Base-by-base conservation (phyloP, 83 land plant species). In the Isoetes engelmannii region DNA sequence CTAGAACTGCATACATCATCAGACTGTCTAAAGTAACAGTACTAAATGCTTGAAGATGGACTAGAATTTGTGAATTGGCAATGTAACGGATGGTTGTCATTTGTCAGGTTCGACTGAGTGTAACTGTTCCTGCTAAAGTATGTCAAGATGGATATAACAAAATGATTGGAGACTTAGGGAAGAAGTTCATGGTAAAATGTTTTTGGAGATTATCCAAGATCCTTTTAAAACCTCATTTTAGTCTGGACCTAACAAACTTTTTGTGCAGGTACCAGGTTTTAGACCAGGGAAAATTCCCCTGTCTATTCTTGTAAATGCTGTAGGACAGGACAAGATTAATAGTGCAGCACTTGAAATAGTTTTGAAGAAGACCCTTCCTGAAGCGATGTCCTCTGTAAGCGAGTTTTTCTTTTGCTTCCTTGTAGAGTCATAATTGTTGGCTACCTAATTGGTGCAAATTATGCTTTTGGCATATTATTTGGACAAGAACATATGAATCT, bases 231-330 rank as follows among this genome's bases (percentile, higher is more conserved):
- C 50, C 21, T 20, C 7, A 37, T 61, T 69, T 12, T 17, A 51
- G 15, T 12, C 55, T 12, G 15, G 17, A 51, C 55, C 1, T 51
- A 51, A 51, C 55, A 28, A 28, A 28, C 37, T 0, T 64, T 18
- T 8, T 64, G 1, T 9, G 18, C 77, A 93, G 96, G 65, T 93
- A 51, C 91, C 91, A 72, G 98, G 98, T 68, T 93, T 93, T 79
- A 92, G 97, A 21, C 90, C 88, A 42, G 96, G 96, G 9, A 88
- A 86, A 82, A 79, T 93, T 49, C 98, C 98, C 60, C 96, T 90
- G 47, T 77, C 75, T 57, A 79, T 93, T 61, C 81, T 93, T 55
- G 43, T 90, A 47, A 82, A 83, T 57, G 79, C 71, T 66, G 76
- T 93, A 48, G 98, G 98, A 42, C 82, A 80, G 69, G 55, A 87